These are phyloP conservation scores for Allium fistulosum DNA, from an alignment of 106 monocot genomes.

Conservation along the genomic window DNA sequence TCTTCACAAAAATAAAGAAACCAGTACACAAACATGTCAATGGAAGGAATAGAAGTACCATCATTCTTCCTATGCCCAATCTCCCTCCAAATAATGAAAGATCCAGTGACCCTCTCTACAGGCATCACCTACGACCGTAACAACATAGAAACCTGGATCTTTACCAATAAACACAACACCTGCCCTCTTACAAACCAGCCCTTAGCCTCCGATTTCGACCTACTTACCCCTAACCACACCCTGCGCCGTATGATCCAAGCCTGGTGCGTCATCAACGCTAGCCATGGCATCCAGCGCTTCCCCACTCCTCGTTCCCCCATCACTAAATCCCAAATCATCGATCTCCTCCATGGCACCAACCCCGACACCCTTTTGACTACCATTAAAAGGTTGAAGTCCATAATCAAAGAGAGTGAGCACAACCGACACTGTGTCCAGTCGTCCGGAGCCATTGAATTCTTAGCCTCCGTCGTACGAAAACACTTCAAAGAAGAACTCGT, in stretches of 20 bases:
- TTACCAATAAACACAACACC: conserved; percentile 23
- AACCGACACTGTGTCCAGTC: conserved; percentile 24
- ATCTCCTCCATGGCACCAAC: conserved; percentile 15
- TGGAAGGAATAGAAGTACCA: conserved; percentile 36
- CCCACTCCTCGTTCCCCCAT: conserved; percentile 28
- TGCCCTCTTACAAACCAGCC: conserved; percentile 63
- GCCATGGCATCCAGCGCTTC: conserved; percentile 20
- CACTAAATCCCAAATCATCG: conserved; percentile 11
- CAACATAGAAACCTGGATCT: conserved; percentile 71
- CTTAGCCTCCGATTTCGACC: conserved; percentile 7
- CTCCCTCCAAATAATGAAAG: conserved; percentile 65
- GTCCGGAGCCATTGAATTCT: neutral
- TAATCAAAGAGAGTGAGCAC: conserved; percentile 35
- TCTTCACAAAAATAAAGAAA: too few species aligned
- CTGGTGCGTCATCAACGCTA: conserved; percentile 38
- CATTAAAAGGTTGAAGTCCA: neutral
- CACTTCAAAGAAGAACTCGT: neutral
- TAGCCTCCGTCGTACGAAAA: neutral
- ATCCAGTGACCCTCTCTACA: conserved; percentile 72
- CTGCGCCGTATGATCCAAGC: conserved; percentile 56
- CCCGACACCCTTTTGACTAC: neutral
- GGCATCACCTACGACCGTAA: conserved; percentile 82
- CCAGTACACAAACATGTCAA: neutral
- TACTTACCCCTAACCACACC: conserved; percentile 49
- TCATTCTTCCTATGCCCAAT: conserved; percentile 73